A percentile compares a stretch with the other conserved stretches of the same genome.
Conservation (phyloP, 306 rosid species). For the Citrullus amarus region DNA sequence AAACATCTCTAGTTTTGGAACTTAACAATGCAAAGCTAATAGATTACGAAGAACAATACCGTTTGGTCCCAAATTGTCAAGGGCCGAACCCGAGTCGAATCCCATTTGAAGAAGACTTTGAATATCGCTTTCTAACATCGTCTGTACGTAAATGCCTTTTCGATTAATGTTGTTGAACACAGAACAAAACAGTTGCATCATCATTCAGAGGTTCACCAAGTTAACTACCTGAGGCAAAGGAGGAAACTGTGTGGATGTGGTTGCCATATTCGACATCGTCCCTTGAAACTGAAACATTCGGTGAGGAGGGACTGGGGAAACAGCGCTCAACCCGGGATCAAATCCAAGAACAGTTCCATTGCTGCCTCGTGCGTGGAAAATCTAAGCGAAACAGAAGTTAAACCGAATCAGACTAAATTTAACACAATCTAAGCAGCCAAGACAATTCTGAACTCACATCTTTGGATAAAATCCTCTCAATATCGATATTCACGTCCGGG, state of each 20-base stretch:
- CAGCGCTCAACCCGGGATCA: slow-evolving; percentile 46
- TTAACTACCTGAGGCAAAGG: slow-evolving; percentile 58
- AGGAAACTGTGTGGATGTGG: slow-evolving; percentile 48
- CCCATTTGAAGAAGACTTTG: slow-evolving; percentile 81
- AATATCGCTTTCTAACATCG: slow-evolving; percentile 57
- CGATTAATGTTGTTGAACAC: slow-evolving; percentile 13
- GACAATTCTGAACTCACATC: slow-evolving; percentile 46
- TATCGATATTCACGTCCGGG: slow-evolving; percentile 75
- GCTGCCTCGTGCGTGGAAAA: slow-evolving; percentile 54
- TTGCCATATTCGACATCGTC: slow-evolving; percentile 39
- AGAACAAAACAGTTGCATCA: not conserved
- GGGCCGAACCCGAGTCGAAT: slow-evolving; percentile 47
- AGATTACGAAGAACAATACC: slow-evolving; percentile 26
- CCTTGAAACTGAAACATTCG: slow-evolving; percentile 62
- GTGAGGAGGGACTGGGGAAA: slow-evolving; percentile 40
- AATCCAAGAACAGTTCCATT: slow-evolving; percentile 43
- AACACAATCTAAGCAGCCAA: not conserved
- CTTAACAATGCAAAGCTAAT: not conserved
- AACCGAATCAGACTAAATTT: not conserved
- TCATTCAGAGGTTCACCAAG: not conserved
- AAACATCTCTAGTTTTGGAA: not conserved
- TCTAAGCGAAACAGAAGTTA: slow-evolving; percentile 20
- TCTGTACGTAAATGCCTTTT: slow-evolving; percentile 28
- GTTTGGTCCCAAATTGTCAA: slow-evolving; percentile 68
- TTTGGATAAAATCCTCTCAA: slow-evolving; percentile 73